Evolutionary conservation across 2,329 filamentous ascomycete genomes (phyloP), one percentile per base, ranked within the genome.

Genomic region (Sporothrix variecibatus): DNA sequence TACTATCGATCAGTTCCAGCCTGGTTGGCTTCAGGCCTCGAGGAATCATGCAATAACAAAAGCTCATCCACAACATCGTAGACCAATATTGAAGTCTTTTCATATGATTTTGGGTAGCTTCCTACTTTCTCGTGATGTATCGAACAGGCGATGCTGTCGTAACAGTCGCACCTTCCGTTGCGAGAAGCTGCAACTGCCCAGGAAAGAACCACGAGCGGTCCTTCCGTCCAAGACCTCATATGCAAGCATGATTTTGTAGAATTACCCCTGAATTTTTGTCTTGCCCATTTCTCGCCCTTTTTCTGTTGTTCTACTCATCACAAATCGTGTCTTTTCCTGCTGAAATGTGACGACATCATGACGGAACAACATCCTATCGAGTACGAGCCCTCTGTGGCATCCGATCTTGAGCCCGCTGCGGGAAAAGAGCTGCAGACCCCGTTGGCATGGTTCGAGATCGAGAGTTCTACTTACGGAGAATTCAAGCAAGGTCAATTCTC

Each of bases 401-500:
- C 64, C 17, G 53, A 72, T 2, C 23, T 17, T 3, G 31, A n/a
- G 3, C 3, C 17, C 6, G 26, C 6, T 1, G n/a, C 23, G 7
- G 40, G 28, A 3, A 65, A 64, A 9, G 31, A 23, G 3, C 34
- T 49, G 1, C 56, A 15, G 4, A 11, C 28, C 2, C 73, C 75
- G 1, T 17, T 75, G n/a, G 75, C 75, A 8, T 75, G 64, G 64
- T 43, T 77, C 4, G 74, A 75, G 51, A 65, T 75, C 2, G 76
- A 77, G 31, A 76, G 62, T 9, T 31, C 51, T 2, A 62, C 71
- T 0, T 72, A 69, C 40, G 75, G 74, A 1, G 65, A 74, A 6
- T 77, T 77, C 64, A 77, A 75, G 40, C 74, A 77, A 46, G 49
- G 76, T 75, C 28, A 1, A 40, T 58, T 23, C 8, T 3, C 4